Base-by-base conservation (phyloP, 306 rosid genomes). In the Acacia melanoxylon region DNA sequence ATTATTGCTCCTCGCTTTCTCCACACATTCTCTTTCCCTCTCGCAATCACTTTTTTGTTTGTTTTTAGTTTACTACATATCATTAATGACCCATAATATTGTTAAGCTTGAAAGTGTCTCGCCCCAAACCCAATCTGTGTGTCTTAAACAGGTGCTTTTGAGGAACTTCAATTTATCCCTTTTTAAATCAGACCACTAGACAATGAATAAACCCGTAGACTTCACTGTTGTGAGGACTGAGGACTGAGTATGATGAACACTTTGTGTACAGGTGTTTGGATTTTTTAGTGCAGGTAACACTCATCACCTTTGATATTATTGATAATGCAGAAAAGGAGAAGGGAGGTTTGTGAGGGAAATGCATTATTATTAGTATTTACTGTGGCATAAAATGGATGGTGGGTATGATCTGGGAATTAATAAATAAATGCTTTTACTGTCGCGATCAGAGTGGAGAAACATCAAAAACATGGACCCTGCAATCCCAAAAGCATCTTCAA, bases 391-490 rank as follows among this genome's bases (percentile, higher is more conserved):
- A 40, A 68, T 40, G 11, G 74, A 40, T 44, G 74, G 51, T 4
- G 22, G 74, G 31, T 58, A 7, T 73, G 72, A 74, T 44, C 56
- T 54, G 70, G 63, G 42, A 52, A 56, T 56, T 68, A 8, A 58
- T n/a, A 58, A 59, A 8, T 0, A 54, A 58, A 33, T 16, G 17
- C 51, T 22, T 67, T 46, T 1, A 31, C 62, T 11, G 81, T 75
- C 87, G 35, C 78, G 41, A 80, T 84, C 81, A 61, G 20, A 31
- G 63, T 10, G 74, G 33, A 65, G 81, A 31, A 84, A 46, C 52
- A 48, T 48, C 52, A 48, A 37, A 37, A 48, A 48, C 51, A 80
- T 35, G 46, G 49, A 68, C 78, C 3, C 16, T 62, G 67, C 46
- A 75, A 79, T 84, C 59, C 59, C 5, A 68, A 29, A 67, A 56